Percentiles rank a stretch among this genome's conserved stretches.
phyloP scores from a whole-genome alignment of 768 basidiomycete species.

The Krasilnikovozyma curviuscula region DNA sequence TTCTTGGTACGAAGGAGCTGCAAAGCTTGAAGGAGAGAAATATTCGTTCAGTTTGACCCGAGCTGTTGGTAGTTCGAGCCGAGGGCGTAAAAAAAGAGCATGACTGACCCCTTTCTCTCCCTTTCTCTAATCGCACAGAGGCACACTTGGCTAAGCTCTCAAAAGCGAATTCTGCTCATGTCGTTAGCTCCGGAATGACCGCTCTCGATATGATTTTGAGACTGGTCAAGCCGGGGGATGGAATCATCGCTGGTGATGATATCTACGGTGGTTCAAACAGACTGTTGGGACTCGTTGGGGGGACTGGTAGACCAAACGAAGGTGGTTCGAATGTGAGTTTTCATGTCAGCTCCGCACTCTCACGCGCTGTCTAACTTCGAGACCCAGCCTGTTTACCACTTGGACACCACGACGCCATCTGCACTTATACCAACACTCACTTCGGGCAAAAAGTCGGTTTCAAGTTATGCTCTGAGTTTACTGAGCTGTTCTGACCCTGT shows the following conservation, averaged over 20 bases:
- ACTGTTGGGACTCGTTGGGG: conserved; percentile 71
- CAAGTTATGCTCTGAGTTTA: conserved; percentile 18
- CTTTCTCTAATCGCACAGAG: conserved; percentile 34
- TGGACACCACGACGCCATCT: conserved; percentile 66
- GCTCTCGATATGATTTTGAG: conserved; percentile 88
- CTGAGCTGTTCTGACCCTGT: conserved; percentile 7
- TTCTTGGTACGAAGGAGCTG: not conserved
- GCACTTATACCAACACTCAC: conserved; percentile 45
- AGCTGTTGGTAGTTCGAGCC: no score
- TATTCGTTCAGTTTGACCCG: no score
- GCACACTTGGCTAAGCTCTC: conserved; percentile 96
- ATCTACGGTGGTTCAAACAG: conserved; percentile 96
- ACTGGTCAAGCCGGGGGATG: conserved; percentile 82
- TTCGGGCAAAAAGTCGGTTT: conserved; percentile 38
- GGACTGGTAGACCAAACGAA: conserved; percentile 60
- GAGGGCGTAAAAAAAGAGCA: not conserved
- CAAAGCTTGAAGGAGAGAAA: no score
- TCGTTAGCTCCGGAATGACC: conserved; percentile 94
- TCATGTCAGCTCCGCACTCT: not conserved
- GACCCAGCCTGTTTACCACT: conserved; percentile 51
- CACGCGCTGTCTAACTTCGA: not conserved
- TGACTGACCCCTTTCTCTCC: not conserved
- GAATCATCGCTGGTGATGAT: conserved; percentile 79
- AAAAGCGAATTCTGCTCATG: conserved; percentile 69
- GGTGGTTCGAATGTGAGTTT: conserved; percentile 35